Evolutionary conservation across 176 grass and related monocot species (phyloP).

Genomic region (Carex myosuroides): DNA sequence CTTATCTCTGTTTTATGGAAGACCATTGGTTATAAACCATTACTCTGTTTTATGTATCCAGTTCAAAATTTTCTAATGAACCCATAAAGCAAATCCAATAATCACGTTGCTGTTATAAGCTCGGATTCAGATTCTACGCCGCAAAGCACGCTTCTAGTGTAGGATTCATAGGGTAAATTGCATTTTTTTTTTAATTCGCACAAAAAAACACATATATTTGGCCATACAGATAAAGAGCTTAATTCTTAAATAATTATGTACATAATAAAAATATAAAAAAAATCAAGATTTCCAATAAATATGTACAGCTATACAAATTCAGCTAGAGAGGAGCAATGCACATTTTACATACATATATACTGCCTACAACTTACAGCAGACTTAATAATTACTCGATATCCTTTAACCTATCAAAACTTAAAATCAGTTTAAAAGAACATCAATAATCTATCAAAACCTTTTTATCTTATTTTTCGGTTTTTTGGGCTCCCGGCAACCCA

Average conservation of each 20-base stretch:
- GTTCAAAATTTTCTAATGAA: too few relatives aligned
- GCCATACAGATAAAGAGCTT: too few relatives aligned
- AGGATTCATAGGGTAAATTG: too few relatives aligned
- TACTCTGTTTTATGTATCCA: too few relatives aligned
- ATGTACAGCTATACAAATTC: not conserved
- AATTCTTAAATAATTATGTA: not conserved
- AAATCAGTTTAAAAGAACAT: not conserved
- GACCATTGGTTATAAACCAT: too few relatives aligned
- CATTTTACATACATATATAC: not conserved
- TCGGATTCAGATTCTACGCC: too few relatives aligned
- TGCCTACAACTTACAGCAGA: not conserved
- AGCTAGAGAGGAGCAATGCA: not conserved
- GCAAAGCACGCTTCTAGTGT: too few relatives aligned
- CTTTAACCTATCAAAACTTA: not conserved
- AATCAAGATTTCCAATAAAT: not conserved
- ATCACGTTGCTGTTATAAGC: too few relatives aligned
- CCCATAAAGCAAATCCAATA: too few relatives aligned
- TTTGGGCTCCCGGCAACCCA: conserved; percentile 40
- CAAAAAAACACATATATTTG: too few relatives aligned
- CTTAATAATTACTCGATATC: not conserved
- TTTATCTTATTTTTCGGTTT: conserved; percentile 12
- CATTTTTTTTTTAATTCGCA: too few relatives aligned
- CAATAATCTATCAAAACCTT: not conserved
- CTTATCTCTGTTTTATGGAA: too few relatives aligned
- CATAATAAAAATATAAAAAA: not conserved